Evolutionary conservation across 2,329 filamentous ascomycete species (phyloP), one percentile per base, ranked within the genome.

Genomic region (Pseudopyricularia cyperi): DNA sequence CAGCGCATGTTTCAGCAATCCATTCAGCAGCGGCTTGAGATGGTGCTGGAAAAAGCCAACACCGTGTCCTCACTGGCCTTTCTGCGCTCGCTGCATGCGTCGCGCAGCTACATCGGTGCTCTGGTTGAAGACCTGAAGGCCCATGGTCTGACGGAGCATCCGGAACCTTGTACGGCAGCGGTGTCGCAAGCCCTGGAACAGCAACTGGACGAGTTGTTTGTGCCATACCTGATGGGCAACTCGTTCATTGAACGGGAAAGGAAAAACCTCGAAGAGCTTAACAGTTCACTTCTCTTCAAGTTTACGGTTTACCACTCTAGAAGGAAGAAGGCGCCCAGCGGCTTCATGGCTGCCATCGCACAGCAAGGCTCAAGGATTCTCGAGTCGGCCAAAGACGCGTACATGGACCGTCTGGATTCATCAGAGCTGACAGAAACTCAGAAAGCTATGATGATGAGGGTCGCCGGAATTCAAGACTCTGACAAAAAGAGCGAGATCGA

Each of bases 1-100:
- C 93, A 98, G 67, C 80, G 93, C 58, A 85, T 98, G 11, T 98
- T 98, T 62, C 93, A 98, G 64, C 93, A 98, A 67, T 97, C 91
- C 2, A 90, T 98, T 56, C 94, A 98, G 67, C 91, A 97, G 66
- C 80, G 91, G 14, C 75, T 98, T 9, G 93, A 98, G 65, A 87
- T 95, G 80, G 90, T 98, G 3, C 73, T 98, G 48, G 90, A 95
- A 60, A 97, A 97, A 69, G 93, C 93, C 15, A 86, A 88, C 57
- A 87, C 86, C 5, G 83, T 97, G 15, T 98, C 94, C 0, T 90
- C 89, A 0, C 72, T 98, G 30, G 90, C 93, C 1, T 98, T 96
- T 63, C 70, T 98, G 30, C 82, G 93, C 55, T 93, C 89, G 14
- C 66, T 98, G 12, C 94, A 98, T 67, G 87, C 91, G 7, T 93